Evolutionary conservation across 2,329 filamentous ascomycete genomes (phyloP).

Genomic region (Ramularia endophylla): DNA sequence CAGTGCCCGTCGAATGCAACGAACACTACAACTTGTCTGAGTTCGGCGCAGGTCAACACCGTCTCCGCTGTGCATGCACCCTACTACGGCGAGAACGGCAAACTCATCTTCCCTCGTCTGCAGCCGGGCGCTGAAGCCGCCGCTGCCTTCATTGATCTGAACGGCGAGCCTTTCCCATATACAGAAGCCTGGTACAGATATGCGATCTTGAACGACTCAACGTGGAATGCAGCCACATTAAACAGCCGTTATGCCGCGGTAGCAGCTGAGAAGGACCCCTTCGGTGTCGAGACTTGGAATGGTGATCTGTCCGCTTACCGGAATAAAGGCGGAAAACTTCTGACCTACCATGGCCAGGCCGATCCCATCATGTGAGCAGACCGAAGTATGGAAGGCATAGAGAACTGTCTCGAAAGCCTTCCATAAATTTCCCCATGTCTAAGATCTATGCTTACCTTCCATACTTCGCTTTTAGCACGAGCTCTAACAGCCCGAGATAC

Average conservation of each 20-base stretch:
- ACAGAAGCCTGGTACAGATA: slow-evolving; percentile 45
- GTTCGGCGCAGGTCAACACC: slow-evolving; percentile 34
- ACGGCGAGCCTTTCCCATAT: slow-evolving; percentile 37
- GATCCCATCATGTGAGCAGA: too few relatives aligned
- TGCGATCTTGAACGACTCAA: slow-evolving; percentile 41
- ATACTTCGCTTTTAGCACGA: slow-evolving; percentile 39
- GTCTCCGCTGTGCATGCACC: slow-evolving; percentile 37
- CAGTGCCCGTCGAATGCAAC: slow-evolving; percentile 30
- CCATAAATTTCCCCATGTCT: too few relatives aligned
- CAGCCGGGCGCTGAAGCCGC: slow-evolving; percentile 42
- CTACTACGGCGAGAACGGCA: slow-evolving; percentile 37
- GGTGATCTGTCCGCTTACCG: slow-evolving; percentile 37
- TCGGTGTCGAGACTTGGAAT: slow-evolving; percentile 36
- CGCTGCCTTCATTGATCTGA: slow-evolving; percentile 32
- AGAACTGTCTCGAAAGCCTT: too few relatives aligned
- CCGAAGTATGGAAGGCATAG: too few relatives aligned
- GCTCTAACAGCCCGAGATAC: slow-evolving; percentile 40
- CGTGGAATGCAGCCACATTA: slow-evolving; percentile 35
- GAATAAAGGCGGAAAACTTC: slow-evolving; percentile 39
- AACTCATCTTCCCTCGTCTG: slow-evolving; percentile 44
- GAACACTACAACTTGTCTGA: slow-evolving; percentile 38
- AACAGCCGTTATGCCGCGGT: slow-evolving; percentile 33
- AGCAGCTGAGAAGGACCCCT: slow-evolving; percentile 30
- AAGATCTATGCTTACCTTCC: too few relatives aligned
- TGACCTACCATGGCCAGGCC: slow-evolving; percentile 41